Conservation (phyloP, 768 basidiomycete genomes). For the Trametes coccinea region DNA sequence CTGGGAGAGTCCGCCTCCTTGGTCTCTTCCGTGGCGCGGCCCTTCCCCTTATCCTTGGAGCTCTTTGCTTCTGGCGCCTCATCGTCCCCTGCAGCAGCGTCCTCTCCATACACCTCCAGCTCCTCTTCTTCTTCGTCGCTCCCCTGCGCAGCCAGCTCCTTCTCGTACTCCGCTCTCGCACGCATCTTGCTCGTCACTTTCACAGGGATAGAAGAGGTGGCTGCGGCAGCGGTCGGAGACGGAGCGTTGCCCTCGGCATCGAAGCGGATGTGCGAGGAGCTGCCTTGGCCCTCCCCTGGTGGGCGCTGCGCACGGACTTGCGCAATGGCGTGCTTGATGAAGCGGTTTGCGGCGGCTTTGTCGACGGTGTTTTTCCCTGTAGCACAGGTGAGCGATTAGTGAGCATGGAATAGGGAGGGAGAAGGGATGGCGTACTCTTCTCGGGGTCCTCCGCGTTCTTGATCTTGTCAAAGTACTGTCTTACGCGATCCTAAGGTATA, state of each 20-base stretch:
- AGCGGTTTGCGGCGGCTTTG: conserved; percentile 76
- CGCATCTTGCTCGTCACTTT: conserved; percentile 74
- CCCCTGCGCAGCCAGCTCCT: conserved; percentile 46
- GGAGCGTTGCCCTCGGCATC: conserved; percentile 9
- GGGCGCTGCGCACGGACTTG: conserved; percentile 45
- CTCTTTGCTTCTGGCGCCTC: conserved; percentile 10
- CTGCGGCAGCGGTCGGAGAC: background rate
- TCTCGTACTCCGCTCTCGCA: conserved; percentile 65
- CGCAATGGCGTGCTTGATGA: conserved; percentile 82
- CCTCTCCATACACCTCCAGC: conserved; percentile 29
- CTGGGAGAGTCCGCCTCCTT: background rate
- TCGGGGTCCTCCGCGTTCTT: conserved; percentile 69
- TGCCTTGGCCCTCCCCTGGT: conserved; percentile 21
- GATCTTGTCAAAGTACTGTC: conserved; percentile 83
- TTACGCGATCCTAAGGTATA: conserved; percentile 61
- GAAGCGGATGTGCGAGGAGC: conserved; percentile 22
- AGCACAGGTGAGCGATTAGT: background rate
- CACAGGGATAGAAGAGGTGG: conserved; percentile 39
- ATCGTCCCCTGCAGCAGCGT: conserved; percentile 40
- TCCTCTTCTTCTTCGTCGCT: conserved; percentile 43
- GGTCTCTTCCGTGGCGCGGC: conserved; percentile 7
- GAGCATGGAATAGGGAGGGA: background rate
- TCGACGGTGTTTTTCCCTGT: conserved; percentile 56
- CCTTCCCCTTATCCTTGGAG: conserved; percentile 30
- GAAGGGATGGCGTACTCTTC: conserved; percentile 44